Evolutionary conservation across 305 asterid species (phyloP).

Genomic region (Rubia peregrina): DNA sequence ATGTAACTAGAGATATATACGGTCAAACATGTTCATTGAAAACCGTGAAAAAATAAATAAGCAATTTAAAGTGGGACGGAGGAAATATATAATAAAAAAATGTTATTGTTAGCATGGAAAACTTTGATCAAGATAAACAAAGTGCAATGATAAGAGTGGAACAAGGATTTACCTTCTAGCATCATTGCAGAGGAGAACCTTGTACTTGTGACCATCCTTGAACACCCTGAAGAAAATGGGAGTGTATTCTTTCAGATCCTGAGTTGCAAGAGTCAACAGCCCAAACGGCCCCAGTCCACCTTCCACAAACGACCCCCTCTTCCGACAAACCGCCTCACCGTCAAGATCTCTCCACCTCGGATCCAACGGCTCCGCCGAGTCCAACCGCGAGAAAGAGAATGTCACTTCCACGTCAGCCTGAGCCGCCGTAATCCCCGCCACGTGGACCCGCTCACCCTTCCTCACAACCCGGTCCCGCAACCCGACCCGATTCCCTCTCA

Average conservation of each 20-base stretch:
- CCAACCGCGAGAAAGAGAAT: constrained; percentile 31
- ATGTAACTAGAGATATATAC: too few relatives aligned
- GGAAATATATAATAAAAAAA: too few relatives aligned
- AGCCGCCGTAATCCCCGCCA: constrained; percentile 32
- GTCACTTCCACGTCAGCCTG: constrained; percentile 46
- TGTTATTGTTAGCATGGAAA: too few relatives aligned
- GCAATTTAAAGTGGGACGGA: too few relatives aligned
- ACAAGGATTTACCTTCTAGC: constrained; percentile 21
- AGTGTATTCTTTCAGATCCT: constrained; percentile 31
- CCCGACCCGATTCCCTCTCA: constrained; percentile 23
- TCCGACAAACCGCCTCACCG: constrained; percentile 26
- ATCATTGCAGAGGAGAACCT: constrained; percentile 40
- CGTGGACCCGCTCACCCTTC: constrained; percentile 20
- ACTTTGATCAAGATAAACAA: too few relatives aligned
- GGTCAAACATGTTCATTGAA: too few relatives aligned
- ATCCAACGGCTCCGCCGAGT: constrained; percentile 32
- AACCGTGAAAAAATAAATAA: too few relatives aligned
- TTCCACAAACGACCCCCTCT: constrained; percentile 21
- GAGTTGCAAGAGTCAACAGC: constrained; percentile 29
- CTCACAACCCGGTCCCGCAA: constrained; percentile 16
- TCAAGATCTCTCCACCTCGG: constrained; percentile 30
- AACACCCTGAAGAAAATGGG: constrained; percentile 34
- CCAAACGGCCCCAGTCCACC: constrained; percentile 54
- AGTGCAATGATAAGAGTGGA: neutral
- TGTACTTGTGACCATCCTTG: constrained; percentile 19